Evolutionary conservation across 257 asterid genomes (phyloP), one percentile per base, ranked within the genome.

Genomic region (Gynochthodes officinalis): DNA sequence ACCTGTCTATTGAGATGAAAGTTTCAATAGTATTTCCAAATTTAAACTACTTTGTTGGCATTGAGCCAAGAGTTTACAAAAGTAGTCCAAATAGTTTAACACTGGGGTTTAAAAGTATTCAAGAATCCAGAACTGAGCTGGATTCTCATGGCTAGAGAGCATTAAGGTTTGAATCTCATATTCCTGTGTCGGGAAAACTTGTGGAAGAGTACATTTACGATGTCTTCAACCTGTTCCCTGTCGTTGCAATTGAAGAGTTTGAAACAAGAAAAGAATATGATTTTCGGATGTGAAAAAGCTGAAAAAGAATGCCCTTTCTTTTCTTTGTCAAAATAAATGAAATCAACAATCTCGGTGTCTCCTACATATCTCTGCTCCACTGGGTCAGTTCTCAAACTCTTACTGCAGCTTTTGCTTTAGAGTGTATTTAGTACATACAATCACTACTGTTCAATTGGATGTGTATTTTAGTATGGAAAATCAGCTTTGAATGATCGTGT

Each of bases 271-370:
- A 60, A 64, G 80, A 49, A 61, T 58, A 77, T 64, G 70, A 70
- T 49, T 58, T 76, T 73, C 12, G 46, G 53, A 68, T 40, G 58
- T 52, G 70, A 15, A 67, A 81, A 83, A 75, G 79, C 74, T 74
- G 69, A 70, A 65, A 80, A 82, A 65, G 75, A 60, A 70, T 32
- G 73, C 50, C 71, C 84, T 81, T 74, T 25, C 50, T 65, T 48
- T 53, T 35, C 25, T 73, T 82, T 76, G 75, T 72, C 75, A 67
- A 77, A 79, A 58, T 53, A 71, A 68, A 73, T 68, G 67, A 73
- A 52, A 71, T 77, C 63, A 70, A 70, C 79, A 70, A 28, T 79
- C 78, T 54, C 43, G 18, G 30, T 23, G 32, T 50, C 18, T 68
- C 64, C 64, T 63, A 73, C 62, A 37, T 77, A 76, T 57, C 82